Percentiles rank a stretch among this genome's conserved stretches.
Conservation (phyloP, 352 stramenopile species). For the Globisporangium perplexum region DNA sequence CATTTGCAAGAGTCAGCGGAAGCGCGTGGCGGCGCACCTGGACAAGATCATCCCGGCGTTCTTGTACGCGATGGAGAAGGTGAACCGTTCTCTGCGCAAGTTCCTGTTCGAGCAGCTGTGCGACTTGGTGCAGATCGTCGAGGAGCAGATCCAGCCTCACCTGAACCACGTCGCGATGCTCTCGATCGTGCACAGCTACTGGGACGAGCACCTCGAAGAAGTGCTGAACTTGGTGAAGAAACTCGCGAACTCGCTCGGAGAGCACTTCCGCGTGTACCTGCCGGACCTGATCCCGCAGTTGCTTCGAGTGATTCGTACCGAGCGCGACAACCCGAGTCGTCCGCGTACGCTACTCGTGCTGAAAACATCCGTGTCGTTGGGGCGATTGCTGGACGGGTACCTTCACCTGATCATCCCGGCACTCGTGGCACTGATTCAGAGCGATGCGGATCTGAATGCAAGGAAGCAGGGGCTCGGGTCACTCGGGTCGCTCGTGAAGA, state of each 20-base stretch:
- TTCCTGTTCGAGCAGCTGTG: conserved; percentile 96
- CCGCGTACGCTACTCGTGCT: conserved; percentile 73
- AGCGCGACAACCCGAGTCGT: conserved; percentile 59
- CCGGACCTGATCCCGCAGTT: conserved; percentile 86
- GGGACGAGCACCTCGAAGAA: conserved; percentile 91
- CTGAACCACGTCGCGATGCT: conserved; percentile 79
- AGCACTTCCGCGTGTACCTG: conserved; percentile 88
- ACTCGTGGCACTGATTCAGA: conserved; percentile 79
- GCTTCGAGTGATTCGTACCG: conserved; percentile 78
- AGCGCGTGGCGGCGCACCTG: conserved; percentile 93
- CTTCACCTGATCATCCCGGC: conserved; percentile 82
- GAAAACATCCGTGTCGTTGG: conserved; percentile 74
- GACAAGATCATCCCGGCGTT: conserved; percentile 97
- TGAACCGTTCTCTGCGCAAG: conserved; percentile 87
- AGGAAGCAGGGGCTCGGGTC: conserved; percentile 78
- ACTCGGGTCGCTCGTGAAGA: conserved; percentile 82
- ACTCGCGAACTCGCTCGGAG: conserved; percentile 74
- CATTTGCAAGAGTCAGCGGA: conserved; percentile 96
- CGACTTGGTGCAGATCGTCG: conserved; percentile 95
- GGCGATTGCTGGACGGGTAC: conserved; percentile 74
- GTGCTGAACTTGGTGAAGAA: conserved; percentile 98
- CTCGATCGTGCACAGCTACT: conserved; percentile 80
- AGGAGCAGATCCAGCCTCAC: conserved; percentile 94
- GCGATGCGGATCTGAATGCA: conserved; percentile 73
- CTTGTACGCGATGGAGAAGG: conserved; percentile 89